Percentiles rank a stretch among this genome's conserved stretches.
These are phyloP conservation scores for Ascoidea asiatica DNA, from an alignment of 805 yeast species.

Conservation along the genomic window DNA sequence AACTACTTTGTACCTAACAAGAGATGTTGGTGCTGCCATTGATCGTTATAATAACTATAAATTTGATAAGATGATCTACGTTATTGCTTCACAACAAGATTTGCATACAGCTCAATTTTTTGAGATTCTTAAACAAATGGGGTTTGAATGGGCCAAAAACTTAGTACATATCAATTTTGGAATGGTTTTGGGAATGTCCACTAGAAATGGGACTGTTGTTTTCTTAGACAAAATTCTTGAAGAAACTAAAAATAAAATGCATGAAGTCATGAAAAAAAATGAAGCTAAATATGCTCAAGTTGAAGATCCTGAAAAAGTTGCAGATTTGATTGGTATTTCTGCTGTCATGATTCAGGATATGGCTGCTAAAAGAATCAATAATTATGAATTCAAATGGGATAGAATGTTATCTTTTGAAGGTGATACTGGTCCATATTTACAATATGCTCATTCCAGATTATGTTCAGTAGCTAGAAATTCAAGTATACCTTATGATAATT, in stretches of 20 bases:
- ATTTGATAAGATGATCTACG: constrained; percentile 94
- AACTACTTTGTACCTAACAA: constrained; percentile 82
- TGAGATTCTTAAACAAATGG: constrained; percentile 85
- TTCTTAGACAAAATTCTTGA: constrained; percentile 87
- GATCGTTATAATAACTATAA: constrained; percentile 74
- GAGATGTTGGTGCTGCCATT: constrained; percentile 95
- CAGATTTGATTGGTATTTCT: constrained; percentile 90
- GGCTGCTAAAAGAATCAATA: constrained; percentile 94
- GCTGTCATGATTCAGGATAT: constrained; percentile 99
- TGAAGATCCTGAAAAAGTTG: constrained; percentile 86
- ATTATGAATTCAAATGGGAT: constrained; percentile 94
- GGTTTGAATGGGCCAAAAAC: constrained; percentile 71
- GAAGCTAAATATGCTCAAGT: constrained; percentile 85
- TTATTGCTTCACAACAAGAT: constrained; percentile 94
- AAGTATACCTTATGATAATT: constrained; percentile 28
- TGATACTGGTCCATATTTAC: constrained; percentile 98
- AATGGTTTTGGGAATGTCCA: constrained; percentile 97
- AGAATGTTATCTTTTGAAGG: constrained; percentile 98
- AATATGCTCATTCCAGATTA: constrained; percentile 95
- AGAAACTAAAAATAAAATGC: constrained; percentile 89
- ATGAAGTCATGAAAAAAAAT: constrained; percentile 89
- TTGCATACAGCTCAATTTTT: constrained; percentile 88
- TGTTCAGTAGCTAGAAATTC: constrained; percentile 89
- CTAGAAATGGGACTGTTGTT: constrained; percentile 98
- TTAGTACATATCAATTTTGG: constrained; percentile 87